A percentile compares a stretch with the other conserved stretches of the same genome.
Evolutionary conservation across 768 basidiomycete species (phyloP).

Genomic region (Ephemerocybe angulata): DNA sequence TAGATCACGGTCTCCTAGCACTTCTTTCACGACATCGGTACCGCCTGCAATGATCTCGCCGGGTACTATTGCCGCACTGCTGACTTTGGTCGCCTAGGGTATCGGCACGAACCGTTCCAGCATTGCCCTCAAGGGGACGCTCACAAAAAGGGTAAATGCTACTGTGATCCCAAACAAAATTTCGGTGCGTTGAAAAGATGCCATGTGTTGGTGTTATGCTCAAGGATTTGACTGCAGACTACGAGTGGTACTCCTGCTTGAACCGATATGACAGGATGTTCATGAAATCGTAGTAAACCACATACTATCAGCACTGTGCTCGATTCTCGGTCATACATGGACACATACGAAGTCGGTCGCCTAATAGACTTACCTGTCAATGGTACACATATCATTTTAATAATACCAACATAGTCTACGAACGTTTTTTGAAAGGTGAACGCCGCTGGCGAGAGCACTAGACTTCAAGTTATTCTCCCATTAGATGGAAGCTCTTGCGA

Average conservation of each 20-base stretch:
- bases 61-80: neutral
- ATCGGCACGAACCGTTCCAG: conserved; percentile 91
- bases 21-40: conserved; percentile 90
- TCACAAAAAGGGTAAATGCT: conserved; percentile 79
- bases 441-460: too few species aligned
- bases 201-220: neutral
- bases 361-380: too few species aligned
- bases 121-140: conserved; percentile 81
- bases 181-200: conserved; percentile 49
- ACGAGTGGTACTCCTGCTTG: conserved; percentile 87
- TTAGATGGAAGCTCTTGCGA: too few species aligned
- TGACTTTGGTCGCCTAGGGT: conserved; percentile 33
- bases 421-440: too few species aligned
- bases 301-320: too few species aligned
- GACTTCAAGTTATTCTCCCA: too few species aligned
- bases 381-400: too few species aligned
- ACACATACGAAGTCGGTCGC: too few species aligned
- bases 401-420: too few species aligned
- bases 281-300: too few species aligned
- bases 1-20: conserved; percentile 39
- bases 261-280: conserved; percentile 70
- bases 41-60: neutral
- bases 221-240: conserved; percentile 40
- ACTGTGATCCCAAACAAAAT: conserved; percentile 73
- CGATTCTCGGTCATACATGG: too few species aligned